Evolutionary conservation across 345 rosid species (phyloP).

Genomic region (Firmiana major): DNA sequence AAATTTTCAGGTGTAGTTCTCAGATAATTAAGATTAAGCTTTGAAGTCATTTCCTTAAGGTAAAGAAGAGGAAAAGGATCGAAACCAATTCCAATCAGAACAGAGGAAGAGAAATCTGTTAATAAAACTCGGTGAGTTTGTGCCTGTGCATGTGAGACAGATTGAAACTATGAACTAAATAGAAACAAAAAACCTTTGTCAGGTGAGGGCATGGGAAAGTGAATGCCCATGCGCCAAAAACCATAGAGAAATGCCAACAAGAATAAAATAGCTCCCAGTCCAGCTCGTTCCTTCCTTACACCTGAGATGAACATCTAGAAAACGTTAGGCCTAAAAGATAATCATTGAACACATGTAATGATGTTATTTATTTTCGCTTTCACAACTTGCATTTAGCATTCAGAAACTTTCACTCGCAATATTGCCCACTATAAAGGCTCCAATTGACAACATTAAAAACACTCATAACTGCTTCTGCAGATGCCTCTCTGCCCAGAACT

Average conservation of each 20-base stretch:
- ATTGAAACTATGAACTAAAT: constrained; percentile 6
- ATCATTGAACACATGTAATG: background rate
- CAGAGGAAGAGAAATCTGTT: background rate
- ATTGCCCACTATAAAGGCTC: background rate
- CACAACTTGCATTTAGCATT: background rate
- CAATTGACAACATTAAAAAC: background rate
- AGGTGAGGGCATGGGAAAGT: constrained; percentile 95
- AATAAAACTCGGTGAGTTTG: background rate
- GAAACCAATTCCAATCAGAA: constrained; percentile 6
- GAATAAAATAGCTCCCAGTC: constrained; percentile 81
- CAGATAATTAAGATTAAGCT: background rate
- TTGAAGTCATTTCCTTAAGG: background rate
- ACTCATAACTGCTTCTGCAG: background rate
- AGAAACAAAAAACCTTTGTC: constrained; percentile 59
- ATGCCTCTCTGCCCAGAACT: background rate
- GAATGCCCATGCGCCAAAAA: constrained; percentile 99
- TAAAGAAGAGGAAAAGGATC: background rate
- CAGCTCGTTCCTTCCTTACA: constrained; percentile 88
- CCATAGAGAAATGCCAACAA: constrained; percentile 85
- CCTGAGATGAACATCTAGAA: constrained; percentile 37
- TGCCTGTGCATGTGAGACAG: background rate
- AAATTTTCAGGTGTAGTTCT: background rate
- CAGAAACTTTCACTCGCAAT: background rate
- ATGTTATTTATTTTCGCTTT: background rate
- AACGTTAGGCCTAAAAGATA: background rate